These are phyloP conservation scores for Citrus trifoliata DNA, from an alignment of 345 rosid genomes.

Conservation along the genomic window DNA sequence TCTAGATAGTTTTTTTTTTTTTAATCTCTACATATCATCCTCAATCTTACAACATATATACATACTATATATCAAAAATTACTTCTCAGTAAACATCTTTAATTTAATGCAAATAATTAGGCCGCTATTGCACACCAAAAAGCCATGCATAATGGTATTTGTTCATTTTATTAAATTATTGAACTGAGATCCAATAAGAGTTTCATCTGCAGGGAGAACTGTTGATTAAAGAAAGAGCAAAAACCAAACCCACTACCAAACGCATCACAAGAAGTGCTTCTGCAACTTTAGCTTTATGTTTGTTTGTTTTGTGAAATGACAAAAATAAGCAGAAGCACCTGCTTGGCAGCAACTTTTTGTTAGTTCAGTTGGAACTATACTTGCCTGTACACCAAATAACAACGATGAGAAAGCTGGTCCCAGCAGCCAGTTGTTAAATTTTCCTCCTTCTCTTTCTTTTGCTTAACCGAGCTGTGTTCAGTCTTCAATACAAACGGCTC, in stretches of 20 bases:
- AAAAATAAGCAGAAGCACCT: neutral
- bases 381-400: neutral
- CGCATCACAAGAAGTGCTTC: neutral
- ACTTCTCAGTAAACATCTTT: too few species aligned
- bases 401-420: neutral
- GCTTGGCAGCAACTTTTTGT: too few species aligned
- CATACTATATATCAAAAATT: too few species aligned
- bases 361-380: neutral
- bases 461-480: conserved; percentile 13
- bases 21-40: too few species aligned
- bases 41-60: too few species aligned
- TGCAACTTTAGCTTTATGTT: neutral
- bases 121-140: too few species aligned
- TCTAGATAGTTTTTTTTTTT: too few species aligned
- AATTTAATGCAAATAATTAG: too few species aligned
- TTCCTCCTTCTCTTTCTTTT: neutral
- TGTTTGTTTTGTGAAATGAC: neutral
- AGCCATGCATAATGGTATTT: too few species aligned
- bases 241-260: neutral
- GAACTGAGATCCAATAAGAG: too few species aligned
- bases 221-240: neutral
- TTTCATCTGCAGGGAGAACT: neutral
- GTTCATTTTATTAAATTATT: too few species aligned
- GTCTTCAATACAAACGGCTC: neutral
- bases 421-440: neutral